phyloP scores from a whole-genome alignment of 768 basidiomycete genomes.

The Harrya chromipes region DNA sequence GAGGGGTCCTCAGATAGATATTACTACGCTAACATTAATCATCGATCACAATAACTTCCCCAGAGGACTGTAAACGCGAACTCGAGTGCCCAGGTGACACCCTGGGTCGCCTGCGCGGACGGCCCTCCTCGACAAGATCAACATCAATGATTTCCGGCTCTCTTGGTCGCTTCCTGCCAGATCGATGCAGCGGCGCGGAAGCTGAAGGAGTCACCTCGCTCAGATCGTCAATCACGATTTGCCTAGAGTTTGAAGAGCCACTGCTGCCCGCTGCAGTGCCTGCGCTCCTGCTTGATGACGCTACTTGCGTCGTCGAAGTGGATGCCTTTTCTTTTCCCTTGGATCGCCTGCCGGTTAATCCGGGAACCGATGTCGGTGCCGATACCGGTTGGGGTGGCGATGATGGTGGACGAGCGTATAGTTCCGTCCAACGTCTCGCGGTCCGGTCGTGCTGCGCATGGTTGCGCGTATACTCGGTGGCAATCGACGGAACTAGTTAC shows the following conservation, averaged over 20 bases:
- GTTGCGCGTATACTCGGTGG: conserved; percentile 62
- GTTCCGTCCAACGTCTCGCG: conserved; percentile 74
- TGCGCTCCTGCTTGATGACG: conserved; percentile 6
- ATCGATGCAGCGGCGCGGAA: background rate
- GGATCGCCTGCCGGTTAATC: conserved; percentile 15
- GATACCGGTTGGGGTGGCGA: conserved; percentile 16
- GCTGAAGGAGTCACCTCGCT: conserved; percentile 18
- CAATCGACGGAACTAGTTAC: conserved; percentile 61
- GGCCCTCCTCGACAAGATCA: conserved; percentile 30
- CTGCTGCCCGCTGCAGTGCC: conserved; percentile 6
- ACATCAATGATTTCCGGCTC: conserved; percentile 27
- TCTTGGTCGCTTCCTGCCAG: conserved; percentile 38
- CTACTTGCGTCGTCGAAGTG: conserved; percentile 2
- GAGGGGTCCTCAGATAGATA: too few species aligned
- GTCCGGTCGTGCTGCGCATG: conserved; percentile 71
- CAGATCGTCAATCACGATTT: conserved; percentile 33
- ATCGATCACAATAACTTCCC: conserved; percentile 47
- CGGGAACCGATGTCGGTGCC: conserved; percentile 8
- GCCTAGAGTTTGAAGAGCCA: conserved; percentile 13
- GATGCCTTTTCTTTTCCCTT: conserved; percentile 38
- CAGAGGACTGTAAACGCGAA: conserved; percentile 19
- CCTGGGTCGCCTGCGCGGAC: conserved; percentile 19
- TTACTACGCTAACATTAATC: conserved; percentile 20
- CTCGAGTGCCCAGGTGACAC: conserved; percentile 8
- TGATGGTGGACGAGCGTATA: conserved; percentile 56